phyloP scores from a whole-genome alignment of 345 rosid genomes.

The Lepidium didymum region DNA sequence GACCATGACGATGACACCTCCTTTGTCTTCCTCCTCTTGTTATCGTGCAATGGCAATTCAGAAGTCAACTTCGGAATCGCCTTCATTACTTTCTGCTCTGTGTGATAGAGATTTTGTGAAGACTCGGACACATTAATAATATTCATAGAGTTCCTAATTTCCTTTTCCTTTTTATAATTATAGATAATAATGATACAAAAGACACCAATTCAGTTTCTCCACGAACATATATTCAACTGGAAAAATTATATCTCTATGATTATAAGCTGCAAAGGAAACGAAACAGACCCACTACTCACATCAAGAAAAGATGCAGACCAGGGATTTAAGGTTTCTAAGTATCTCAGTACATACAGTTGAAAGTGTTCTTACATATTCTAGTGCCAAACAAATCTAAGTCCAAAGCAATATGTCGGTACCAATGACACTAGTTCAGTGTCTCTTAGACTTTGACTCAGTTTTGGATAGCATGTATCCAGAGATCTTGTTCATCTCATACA shows the following conservation, averaged over 20 bases:
- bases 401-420: not conserved
- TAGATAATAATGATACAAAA: too few relatives aligned
- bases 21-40: not conserved
- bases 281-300: not conserved
- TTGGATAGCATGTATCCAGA: constrained; percentile 44
- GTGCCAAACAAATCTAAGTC: not conserved
- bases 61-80: too few relatives aligned
- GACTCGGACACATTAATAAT: too few relatives aligned
- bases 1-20: not conserved
- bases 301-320: not conserved
- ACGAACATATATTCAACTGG: not conserved
- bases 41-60: not conserved
- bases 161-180: too few relatives aligned
- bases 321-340: not conserved
- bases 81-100: too few relatives aligned
- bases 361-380: not conserved
- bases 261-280: constrained; percentile 11
- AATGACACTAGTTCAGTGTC: constrained; percentile 33
- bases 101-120: too few relatives aligned
- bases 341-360: not conserved
- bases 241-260: not conserved
- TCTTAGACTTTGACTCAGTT: constrained; percentile 48
- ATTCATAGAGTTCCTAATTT: too few relatives aligned
- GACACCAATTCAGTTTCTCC: not conserved
- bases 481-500: constrained; percentile 69